phyloP scores from a whole-genome alignment of 768 basidiomycete genomes.

The Lactifluus hygrophoroides region DNA sequence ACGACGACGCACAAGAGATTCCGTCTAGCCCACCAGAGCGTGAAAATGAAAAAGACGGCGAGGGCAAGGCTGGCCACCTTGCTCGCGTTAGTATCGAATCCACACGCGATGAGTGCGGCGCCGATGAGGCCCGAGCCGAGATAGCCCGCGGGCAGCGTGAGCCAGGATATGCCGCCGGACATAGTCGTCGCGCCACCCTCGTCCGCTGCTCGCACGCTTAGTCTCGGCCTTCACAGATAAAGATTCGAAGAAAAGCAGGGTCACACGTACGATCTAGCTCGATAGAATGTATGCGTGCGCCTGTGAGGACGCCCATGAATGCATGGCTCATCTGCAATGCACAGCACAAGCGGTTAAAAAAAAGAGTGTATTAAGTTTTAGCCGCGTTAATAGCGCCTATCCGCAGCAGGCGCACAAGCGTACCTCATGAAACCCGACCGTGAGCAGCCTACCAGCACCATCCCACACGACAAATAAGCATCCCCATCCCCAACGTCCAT shows the following conservation, averaged over 20 bases:
- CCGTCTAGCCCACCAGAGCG: constrained; percentile 79
- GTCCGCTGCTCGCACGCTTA: constrained; percentile 44
- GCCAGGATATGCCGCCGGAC: constrained; percentile 76
- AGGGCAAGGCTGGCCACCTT: constrained; percentile 76
- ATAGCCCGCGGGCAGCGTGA: constrained; percentile 82
- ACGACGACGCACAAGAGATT: constrained; percentile 55
- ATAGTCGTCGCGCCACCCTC: constrained; percentile 84
- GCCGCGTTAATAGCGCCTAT: too few species aligned
- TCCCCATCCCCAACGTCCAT: not conserved
- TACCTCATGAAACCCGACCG: constrained; percentile 87
- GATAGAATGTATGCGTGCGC: constrained; percentile 78
- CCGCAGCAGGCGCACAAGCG: not conserved
- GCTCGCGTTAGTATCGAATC: constrained; percentile 82
- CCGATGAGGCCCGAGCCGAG: constrained; percentile 83
- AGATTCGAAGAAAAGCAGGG: constrained; percentile 8
- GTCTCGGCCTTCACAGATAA: not conserved
- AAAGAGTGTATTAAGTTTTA: not conserved
- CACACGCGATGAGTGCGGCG: constrained; percentile 77
- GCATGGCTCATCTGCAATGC: constrained; percentile 74
- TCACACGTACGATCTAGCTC: constrained; percentile 70
- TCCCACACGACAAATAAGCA: not conserved
- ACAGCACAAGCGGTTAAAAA: not conserved
- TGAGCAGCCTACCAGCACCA: constrained; percentile 47
- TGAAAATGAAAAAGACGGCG: constrained; percentile 79
- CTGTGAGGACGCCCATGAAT: constrained; percentile 68